These are phyloP conservation scores for Rhododendron kiyosumense DNA, from an alignment of 148 eudicot genomes.

Conservation along the genomic window DNA sequence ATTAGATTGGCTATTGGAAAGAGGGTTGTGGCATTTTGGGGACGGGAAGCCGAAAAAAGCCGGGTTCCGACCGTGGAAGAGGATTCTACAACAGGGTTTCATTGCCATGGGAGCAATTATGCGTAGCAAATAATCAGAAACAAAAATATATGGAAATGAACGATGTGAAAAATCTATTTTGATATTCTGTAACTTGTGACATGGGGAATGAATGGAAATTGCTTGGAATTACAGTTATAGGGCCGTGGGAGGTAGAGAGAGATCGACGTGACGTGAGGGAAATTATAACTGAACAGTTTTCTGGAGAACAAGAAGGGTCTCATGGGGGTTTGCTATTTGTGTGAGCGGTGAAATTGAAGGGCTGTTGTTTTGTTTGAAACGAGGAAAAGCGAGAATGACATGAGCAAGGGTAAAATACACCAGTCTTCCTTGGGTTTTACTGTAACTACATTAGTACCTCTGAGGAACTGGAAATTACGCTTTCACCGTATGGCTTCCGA, in stretches of 20 bases:
- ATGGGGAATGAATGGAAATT: neutral
- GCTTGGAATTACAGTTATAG: neutral
- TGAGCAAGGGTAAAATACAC: neutral
- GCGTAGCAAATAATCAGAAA: neutral
- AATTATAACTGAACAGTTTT: neutral
- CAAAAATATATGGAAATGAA: neutral
- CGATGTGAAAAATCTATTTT: neutral
- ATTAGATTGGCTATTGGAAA: slow-evolving; percentile 10
- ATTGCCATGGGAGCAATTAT: slow-evolving; percentile 12
- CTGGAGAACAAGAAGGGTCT: neutral
- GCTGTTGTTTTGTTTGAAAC: neutral
- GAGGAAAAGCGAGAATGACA: neutral
- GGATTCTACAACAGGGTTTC: slow-evolving; percentile 27
- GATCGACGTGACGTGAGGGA: neutral
- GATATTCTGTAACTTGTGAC: neutral
- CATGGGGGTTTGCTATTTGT: neutral
- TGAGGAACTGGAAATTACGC: neutral
- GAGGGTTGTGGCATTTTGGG: slow-evolving; percentile 14
- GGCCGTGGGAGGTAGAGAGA: neutral
- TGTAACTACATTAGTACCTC: neutral
- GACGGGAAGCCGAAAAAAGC: slow-evolving; percentile 16
- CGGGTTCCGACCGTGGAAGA: slow-evolving; percentile 19
- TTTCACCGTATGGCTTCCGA: no score
- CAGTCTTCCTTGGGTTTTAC: neutral
- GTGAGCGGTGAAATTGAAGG: neutral